Evolutionary conservation across 179 eudicot species (phyloP).

Genomic region (Heliamphora pulchella): DNA sequence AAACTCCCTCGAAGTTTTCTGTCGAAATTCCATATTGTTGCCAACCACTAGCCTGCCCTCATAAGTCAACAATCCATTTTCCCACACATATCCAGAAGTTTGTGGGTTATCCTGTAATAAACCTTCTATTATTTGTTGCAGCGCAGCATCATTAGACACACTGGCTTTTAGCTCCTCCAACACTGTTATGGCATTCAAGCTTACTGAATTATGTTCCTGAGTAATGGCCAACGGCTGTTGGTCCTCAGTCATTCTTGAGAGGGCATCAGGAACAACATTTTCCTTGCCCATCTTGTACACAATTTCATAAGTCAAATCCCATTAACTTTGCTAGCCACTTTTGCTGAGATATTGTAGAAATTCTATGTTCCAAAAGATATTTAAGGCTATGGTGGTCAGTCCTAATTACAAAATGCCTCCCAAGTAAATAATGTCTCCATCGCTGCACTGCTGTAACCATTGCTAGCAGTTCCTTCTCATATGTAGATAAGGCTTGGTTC

Average conservation of each 20-base stretch:
- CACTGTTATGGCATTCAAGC: no score
- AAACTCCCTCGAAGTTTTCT: no score
- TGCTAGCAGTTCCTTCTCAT: slow-evolving; percentile 1
- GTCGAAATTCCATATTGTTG: no score
- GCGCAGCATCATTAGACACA: no score
- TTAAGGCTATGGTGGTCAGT: slow-evolving; percentile 5
- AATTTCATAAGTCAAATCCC: not conserved
- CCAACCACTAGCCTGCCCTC: no score
- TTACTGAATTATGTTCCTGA: no score
- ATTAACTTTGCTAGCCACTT: not conserved
- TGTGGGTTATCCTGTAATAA: no score
- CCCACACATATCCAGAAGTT: no score
- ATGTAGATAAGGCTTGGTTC: not conserved
- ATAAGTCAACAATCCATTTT: no score
- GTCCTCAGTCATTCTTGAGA: not conserved
- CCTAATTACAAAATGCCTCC: not conserved
- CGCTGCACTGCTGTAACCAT: not conserved
- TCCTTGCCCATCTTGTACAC: not conserved
- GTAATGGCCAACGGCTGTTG: no score
- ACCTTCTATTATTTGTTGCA: no score
- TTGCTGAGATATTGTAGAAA: slow-evolving; percentile 1
- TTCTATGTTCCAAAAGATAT: not conserved
- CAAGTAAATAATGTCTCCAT: not conserved
- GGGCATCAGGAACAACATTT: not conserved
- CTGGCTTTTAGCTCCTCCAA: no score